These are phyloP conservation scores for Piper longum DNA, from an alignment of 164 flowering plant species.

Conservation along the genomic window DNA sequence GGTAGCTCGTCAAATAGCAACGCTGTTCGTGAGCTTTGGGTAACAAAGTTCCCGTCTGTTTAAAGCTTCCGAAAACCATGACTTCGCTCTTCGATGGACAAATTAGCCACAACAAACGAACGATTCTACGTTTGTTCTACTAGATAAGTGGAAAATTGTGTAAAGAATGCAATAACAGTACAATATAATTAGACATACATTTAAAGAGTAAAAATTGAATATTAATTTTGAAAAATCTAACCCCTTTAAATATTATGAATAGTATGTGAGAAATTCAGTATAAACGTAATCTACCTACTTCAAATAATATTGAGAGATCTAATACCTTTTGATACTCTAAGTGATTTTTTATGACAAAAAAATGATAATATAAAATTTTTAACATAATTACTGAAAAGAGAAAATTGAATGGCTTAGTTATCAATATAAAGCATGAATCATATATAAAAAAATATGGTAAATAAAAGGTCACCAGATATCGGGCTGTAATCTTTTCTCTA, in stretches of 20 bases:
- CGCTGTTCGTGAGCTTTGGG: slow-evolving; percentile 98
- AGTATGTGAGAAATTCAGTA: neutral
- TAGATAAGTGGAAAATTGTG: no score
- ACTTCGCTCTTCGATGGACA: slow-evolving; percentile 96
- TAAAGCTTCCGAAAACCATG: slow-evolving; percentile 82
- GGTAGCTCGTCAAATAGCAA: slow-evolving; percentile 76
- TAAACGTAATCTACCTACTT: neutral
- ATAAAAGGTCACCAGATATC: slow-evolving; percentile 58
- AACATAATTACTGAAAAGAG: no score
- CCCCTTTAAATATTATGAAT: neutral
- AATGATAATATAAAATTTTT: no score
- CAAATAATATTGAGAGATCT: no score
- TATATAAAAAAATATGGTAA: neutral
- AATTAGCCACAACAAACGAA: slow-evolving; percentile 36
- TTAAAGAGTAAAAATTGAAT: no score
- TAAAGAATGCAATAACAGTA: no score
- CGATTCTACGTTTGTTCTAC: no score
- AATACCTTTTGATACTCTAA: no score
- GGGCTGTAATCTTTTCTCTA: slow-evolving; percentile 92
- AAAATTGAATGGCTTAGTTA: no score
- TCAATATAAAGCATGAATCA: no score
- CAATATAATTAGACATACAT: no score
- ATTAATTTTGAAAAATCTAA: neutral
- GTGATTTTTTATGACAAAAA: no score
- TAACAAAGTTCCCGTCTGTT: slow-evolving; percentile 80